Conservation (phyloP, 768 basidiomycete species). For the Pleurotus salmoneostramineus region DNA sequence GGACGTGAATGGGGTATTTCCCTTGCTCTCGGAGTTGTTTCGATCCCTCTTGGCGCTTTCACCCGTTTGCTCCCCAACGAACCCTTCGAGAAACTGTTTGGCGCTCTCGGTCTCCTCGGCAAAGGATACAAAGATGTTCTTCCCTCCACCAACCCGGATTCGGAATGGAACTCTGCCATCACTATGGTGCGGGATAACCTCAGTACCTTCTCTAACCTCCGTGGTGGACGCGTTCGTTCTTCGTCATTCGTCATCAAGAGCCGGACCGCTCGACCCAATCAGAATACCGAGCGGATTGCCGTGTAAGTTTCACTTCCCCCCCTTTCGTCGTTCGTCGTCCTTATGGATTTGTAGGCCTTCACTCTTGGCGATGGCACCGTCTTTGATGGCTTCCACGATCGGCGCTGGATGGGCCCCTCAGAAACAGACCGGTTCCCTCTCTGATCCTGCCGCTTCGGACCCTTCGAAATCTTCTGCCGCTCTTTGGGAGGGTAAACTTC, state of each 20-base stretch:
- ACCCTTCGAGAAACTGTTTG: slow-evolving; percentile 63
- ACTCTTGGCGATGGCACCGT: slow-evolving; percentile 49
- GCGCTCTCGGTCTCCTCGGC: neutral
- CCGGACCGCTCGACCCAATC: slow-evolving; percentile 52
- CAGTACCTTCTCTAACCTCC: slow-evolving; percentile 72
- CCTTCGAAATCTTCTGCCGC: slow-evolving; percentile 81
- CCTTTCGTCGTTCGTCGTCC: neutral
- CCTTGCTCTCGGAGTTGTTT: slow-evolving; percentile 79
- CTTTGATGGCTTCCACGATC: slow-evolving; percentile 49
- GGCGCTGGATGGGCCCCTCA: slow-evolving; percentile 54
- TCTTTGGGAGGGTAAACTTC: slow-evolving; percentile 80
- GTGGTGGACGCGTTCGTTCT: slow-evolving; percentile 84
- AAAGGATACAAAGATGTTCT: slow-evolving; percentile 47
- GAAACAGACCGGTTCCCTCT: slow-evolving; percentile 51
- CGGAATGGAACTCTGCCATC: slow-evolving; percentile 77
- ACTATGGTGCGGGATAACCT: slow-evolving; percentile 85
- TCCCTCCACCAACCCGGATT: slow-evolving; percentile 59
- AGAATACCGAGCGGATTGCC: slow-evolving; percentile 46
- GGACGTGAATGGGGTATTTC: slow-evolving; percentile 94
- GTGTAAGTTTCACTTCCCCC: slow-evolving; percentile 27
- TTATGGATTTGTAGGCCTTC: slow-evolving; percentile 20
- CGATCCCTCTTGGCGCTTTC: slow-evolving; percentile 83
- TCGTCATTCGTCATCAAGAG: slow-evolving; percentile 85
- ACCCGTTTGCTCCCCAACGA: slow-evolving; percentile 79
- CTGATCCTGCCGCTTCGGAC: slow-evolving; percentile 72